These are phyloP conservation scores for Chrysoporthe austroafricana DNA, from an alignment of 2,329 filamentous ascomycete species.

Conservation along the genomic window DNA sequence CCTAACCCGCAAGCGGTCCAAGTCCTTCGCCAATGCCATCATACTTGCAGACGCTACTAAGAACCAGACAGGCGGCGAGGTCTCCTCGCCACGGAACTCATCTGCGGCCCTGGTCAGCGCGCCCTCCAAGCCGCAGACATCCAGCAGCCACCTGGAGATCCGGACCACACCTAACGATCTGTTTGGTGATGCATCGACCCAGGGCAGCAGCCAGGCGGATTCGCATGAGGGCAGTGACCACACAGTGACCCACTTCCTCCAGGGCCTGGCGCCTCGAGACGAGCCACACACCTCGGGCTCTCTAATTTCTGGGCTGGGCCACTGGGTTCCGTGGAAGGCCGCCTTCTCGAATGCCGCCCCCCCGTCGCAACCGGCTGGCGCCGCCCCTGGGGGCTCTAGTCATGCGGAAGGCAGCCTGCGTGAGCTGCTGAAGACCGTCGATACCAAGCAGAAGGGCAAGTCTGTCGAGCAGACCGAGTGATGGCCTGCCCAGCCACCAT, in stretches of 20 bases:
- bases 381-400: conserved; percentile 35
- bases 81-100: conserved; percentile 39
- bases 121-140: conserved; percentile 61
- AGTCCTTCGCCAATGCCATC: conserved; percentile 51
- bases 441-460: conserved; percentile 36
- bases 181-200: conserved; percentile 26
- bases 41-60: conserved; percentile 45
- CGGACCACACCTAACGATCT: conserved; percentile 40
- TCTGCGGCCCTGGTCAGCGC: conserved; percentile 54
- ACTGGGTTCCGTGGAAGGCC: conserved; percentile 52
- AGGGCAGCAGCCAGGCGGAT: conserved; percentile 37
- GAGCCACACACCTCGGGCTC: conserved; percentile 34
- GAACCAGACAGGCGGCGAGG: conserved; percentile 37
- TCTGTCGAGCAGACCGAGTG: conserved; percentile 28
- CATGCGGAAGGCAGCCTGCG: conserved; percentile 62
- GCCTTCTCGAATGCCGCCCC: conserved; percentile 34
- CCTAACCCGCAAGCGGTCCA: conserved; percentile 41
- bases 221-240: conserved; percentile 30
- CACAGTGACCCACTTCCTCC: conserved; percentile 27
- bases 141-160: conserved; percentile 54
- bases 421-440: conserved; percentile 50
- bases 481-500: background rate
- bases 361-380: conserved; percentile 13
- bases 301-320: conserved; percentile 45
- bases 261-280: conserved; percentile 34